phyloP scores from a whole-genome alignment of 2,329 filamentous ascomycete species.

The Sarocladium strictum region DNA sequence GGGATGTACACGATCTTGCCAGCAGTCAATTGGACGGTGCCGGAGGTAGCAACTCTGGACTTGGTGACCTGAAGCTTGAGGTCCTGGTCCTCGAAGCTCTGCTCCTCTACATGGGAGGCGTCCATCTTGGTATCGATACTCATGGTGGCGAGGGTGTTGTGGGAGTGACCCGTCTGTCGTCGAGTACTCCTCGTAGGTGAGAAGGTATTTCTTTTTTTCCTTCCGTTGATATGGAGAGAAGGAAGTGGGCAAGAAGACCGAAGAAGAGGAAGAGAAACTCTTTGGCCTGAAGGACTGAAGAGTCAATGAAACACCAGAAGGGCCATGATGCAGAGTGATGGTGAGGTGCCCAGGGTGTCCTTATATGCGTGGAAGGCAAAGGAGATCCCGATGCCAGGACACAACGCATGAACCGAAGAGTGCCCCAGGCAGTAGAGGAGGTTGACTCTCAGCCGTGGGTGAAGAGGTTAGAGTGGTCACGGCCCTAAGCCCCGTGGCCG shows the following conservation, averaged over 20 bases:
- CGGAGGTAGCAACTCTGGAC: conserved; percentile 11
- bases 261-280: neutral
- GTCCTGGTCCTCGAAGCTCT: conserved; percentile 21
- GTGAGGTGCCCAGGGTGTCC: neutral
- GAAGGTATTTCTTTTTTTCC: neutral
- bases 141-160: neutral
- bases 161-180: neutral
- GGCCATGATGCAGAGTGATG: neutral
- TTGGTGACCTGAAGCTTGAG: conserved; percentile 13
- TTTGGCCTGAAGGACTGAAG: neutral
- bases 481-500: no score
- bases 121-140: neutral
- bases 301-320: neutral
- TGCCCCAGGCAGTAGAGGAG: no score
- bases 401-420: no score
- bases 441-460: no score
- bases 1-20: conserved; percentile 28
- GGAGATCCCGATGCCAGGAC: no score
- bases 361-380: no score
- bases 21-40: conserved; percentile 21
- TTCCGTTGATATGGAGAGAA: no score
- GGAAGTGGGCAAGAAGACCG: neutral
- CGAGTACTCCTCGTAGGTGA: no score
- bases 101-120: conserved; percentile 18
- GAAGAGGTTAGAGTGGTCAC: no score